Percentiles rank a stretch among this genome's conserved stretches.
phyloP scores from a whole-genome alignment of 345 rosid species.

The Crucihimalaya himalaica region DNA sequence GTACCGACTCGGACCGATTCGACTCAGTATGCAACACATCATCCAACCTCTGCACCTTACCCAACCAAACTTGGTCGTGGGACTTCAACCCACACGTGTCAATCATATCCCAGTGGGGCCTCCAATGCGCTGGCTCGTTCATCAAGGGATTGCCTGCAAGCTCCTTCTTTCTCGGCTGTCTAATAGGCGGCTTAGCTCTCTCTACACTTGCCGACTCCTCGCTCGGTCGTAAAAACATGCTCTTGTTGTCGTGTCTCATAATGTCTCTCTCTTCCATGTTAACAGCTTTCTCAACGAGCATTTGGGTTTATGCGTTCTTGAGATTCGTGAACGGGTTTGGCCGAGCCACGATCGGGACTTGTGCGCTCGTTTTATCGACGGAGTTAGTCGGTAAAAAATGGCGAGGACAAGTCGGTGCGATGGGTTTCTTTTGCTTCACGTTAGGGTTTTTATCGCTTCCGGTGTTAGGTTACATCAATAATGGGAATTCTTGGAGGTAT shows the following conservation, averaged over 20 bases:
- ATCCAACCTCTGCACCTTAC: constrained; percentile 43
- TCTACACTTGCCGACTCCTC: constrained; percentile 59
- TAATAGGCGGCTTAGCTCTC: constrained; percentile 51
- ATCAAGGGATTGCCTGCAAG: constrained; percentile 59
- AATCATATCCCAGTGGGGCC: constrained; percentile 57
- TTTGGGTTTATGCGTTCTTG: constrained; percentile 50
- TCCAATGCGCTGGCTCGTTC: constrained; percentile 50
- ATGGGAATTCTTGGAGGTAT: constrained; percentile 52
- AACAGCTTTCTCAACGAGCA: constrained; percentile 45
- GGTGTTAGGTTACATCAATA: constrained; percentile 42
- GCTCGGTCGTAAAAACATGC: constrained; percentile 65
- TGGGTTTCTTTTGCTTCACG: constrained; percentile 51
- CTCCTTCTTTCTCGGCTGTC: constrained; percentile 61
- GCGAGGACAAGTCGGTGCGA: constrained; percentile 50
- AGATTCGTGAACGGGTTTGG: constrained; percentile 54
- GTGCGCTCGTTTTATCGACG: constrained; percentile 50
- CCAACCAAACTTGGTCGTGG: constrained; percentile 52
- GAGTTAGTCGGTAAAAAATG: constrained; percentile 53
- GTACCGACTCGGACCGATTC: constrained; percentile 31
- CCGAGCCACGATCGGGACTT: constrained; percentile 49
- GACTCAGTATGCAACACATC: constrained; percentile 27
- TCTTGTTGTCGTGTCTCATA: constrained; percentile 45
- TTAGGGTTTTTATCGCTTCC: constrained; percentile 55
- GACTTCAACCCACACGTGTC: constrained; percentile 44
- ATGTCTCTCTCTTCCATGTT: constrained; percentile 49